Evolutionary conservation across 352 stramenopile species (phyloP).

Genomic region (Pythium grandisporangium): DNA sequence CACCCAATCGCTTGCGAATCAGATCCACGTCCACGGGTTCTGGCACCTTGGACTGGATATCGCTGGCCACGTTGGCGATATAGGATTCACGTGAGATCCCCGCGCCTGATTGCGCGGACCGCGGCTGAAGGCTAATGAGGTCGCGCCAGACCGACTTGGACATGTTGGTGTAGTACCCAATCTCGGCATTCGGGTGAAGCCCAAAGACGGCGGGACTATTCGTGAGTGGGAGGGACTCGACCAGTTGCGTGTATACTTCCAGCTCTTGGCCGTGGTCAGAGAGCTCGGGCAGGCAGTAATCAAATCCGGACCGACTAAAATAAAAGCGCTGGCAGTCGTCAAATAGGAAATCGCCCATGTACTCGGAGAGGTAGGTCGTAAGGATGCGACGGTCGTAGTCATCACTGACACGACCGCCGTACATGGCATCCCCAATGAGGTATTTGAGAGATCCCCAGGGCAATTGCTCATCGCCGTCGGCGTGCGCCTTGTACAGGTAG

Average conservation of each 20-base stretch:
- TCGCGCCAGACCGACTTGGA: conserved; percentile 92
- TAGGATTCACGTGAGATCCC: conserved; percentile 90
- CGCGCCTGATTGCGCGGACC: conserved; percentile 53
- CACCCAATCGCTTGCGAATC: conserved; percentile 68
- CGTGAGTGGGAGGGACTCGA: conserved; percentile 90
- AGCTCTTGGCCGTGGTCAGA: conserved; percentile 36
- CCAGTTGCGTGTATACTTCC: conserved; percentile 65
- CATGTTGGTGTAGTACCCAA: conserved; percentile 94
- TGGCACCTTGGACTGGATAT: conserved; percentile 90
- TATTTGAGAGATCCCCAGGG: conserved; percentile 94
- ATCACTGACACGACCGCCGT: conserved; percentile 93
- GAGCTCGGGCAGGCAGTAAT: conserved; percentile 91
- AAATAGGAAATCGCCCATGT: conserved; percentile 97
- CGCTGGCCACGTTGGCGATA: conserved; percentile 84
- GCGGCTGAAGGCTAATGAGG: conserved; percentile 89
- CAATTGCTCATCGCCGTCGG: conserved; percentile 89
- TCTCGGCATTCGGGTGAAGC: conserved; percentile 94
- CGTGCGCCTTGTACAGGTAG: conserved; percentile 92
- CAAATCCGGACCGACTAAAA: conserved; percentile 90
- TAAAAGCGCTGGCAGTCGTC: conserved; percentile 92
- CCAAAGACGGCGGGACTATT: conserved; percentile 94
- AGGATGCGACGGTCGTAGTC: conserved; percentile 95
- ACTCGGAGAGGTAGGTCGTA: conserved; percentile 90
- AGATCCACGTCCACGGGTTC: conserved; percentile 80
- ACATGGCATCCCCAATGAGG: conserved; percentile 96